Conservation (phyloP, 352 stramenopile genomes). For the Lagenidium sp. region DNA sequence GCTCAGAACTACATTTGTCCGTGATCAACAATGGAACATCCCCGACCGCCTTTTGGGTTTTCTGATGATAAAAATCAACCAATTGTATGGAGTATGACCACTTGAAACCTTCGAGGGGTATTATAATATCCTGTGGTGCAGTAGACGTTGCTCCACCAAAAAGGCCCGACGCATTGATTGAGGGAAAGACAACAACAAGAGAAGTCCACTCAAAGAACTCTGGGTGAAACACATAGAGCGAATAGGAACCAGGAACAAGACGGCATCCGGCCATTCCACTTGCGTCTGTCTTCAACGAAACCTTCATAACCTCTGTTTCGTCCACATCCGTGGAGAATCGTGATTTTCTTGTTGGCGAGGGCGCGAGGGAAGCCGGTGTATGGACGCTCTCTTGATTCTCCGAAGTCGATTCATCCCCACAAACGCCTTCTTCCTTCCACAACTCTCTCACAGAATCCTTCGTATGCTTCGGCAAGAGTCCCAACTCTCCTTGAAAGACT, state of each 20-base stretch:
- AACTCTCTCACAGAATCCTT: no score
- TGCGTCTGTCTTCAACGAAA: conserved; percentile 26
- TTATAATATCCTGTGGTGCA: conserved; percentile 37
- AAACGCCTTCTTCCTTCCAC: no score
- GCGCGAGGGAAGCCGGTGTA: no score
- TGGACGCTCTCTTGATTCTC: no score
- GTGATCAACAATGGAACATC: conserved; percentile 43
- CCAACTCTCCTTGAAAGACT: conserved; percentile 5
- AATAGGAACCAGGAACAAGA: conserved; percentile 50
- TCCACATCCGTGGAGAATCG: no score
- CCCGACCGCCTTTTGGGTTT: conserved; percentile 22
- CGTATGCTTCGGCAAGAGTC: no score
- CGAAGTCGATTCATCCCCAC: no score
- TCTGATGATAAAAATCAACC: conserved; percentile 59
- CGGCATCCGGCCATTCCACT: conserved; percentile 26
- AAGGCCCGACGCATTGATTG: conserved; percentile 25
- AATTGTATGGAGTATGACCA: conserved; percentile 57
- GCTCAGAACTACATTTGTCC: conserved; percentile 42
- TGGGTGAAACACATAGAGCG: conserved; percentile 57
- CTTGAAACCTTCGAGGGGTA: conserved; percentile 43
- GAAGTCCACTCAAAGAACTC: conserved; percentile 72
- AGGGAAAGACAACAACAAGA: conserved; percentile 40
- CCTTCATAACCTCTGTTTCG: conserved; percentile 8
- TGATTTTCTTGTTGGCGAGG: background rate
- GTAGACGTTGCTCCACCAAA: conserved; percentile 20